Evolutionary conservation across 164 flowering plant species (phyloP).

Genomic region (Magnolia kwangsiensis): DNA sequence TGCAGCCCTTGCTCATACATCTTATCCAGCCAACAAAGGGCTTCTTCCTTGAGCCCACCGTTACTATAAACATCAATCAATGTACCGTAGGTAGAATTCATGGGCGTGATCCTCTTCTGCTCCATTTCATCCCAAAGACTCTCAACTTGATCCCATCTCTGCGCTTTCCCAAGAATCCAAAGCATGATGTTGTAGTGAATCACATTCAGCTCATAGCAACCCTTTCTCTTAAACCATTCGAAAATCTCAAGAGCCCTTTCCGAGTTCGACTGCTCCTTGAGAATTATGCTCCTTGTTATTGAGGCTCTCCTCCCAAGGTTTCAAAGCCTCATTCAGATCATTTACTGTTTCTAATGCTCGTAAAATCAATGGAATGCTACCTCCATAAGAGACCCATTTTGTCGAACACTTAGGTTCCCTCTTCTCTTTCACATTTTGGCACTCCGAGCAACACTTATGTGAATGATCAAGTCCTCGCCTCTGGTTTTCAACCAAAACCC

Average conservation of each 20-base stretch:
- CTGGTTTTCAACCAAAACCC: slow-evolving; percentile 15
- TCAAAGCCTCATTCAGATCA: slow-evolving; percentile 72
- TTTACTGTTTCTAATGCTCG: slow-evolving; percentile 48
- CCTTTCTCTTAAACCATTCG: slow-evolving; percentile 79
- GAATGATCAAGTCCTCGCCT: slow-evolving; percentile 13
- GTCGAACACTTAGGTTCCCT: slow-evolving; percentile 46
- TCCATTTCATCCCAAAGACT: slow-evolving; percentile 71
- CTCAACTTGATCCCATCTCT: slow-evolving; percentile 54
- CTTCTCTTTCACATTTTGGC: slow-evolving; percentile 14
- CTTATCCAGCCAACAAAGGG: slow-evolving; percentile 62
- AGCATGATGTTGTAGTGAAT: slow-evolving; percentile 93
- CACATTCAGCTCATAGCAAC: slow-evolving; percentile 82
- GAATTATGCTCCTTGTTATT: slow-evolving; percentile 74
- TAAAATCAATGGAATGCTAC: slow-evolving; percentile 69
- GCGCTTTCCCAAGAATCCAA: slow-evolving; percentile 71
- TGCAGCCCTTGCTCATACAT: slow-evolving; percentile 71
- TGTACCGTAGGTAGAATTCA: slow-evolving; percentile 85
- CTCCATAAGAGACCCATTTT: slow-evolving; percentile 73
- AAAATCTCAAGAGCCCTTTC: slow-evolving; percentile 80
- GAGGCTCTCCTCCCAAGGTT: slow-evolving; percentile 68
- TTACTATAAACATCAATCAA: slow-evolving; percentile 85
- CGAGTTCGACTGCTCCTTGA: slow-evolving; percentile 87
- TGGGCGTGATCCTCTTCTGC: slow-evolving; percentile 39
- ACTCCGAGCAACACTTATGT: neutral
- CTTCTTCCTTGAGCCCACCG: slow-evolving; percentile 68